Percentiles rank a stretch among this genome's conserved stretches.
These are phyloP conservation scores for Deinandra increscens DNA, from an alignment of 129 eudicot species.

Conservation along the genomic window DNA sequence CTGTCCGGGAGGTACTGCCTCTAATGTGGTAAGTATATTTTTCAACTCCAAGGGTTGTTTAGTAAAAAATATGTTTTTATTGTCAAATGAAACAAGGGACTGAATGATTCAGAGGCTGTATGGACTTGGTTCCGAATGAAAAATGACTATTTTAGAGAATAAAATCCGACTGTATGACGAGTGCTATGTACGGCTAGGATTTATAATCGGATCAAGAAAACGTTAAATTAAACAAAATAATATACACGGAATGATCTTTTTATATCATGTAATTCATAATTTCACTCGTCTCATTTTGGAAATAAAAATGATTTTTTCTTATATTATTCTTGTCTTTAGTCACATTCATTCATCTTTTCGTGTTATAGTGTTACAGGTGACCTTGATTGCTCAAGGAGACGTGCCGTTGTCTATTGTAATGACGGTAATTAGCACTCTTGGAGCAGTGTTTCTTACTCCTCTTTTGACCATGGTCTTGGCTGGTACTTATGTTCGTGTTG, in stretches of 20 bases:
- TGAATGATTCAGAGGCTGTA: not conserved
- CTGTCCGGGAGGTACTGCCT: slow-evolving; percentile 96
- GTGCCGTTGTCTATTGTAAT: slow-evolving; percentile 80
- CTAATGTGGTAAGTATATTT: slow-evolving; percentile 73
- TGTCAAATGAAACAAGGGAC: not conserved
- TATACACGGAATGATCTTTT: too few relatives aligned
- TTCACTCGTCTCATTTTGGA: slow-evolving; percentile 2
- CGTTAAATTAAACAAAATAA: too few relatives aligned
- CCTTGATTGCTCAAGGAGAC: slow-evolving; percentile 85
- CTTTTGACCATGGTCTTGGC: slow-evolving; percentile 64
- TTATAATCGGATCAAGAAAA: too few relatives aligned
- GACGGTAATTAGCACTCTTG: slow-evolving; percentile 78
- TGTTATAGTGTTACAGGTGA: slow-evolving; percentile 79
- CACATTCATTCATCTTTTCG: slow-evolving; percentile 25
- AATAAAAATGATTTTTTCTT: not conserved
- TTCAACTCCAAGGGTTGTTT: slow-evolving; percentile 3
- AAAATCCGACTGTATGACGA: too few relatives aligned
- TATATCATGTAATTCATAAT: not conserved
- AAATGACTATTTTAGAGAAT: not conserved
- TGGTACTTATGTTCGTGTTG: slow-evolving; percentile 78
- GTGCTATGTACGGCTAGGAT: too few relatives aligned
- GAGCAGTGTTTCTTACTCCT: slow-evolving; percentile 85
- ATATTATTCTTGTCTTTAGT: not conserved
- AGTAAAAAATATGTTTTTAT: not conserved
- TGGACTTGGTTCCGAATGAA: not conserved